Percentiles rank a stretch among this genome's conserved stretches.
Evolutionary conservation across 2,329 filamentous ascomycete species (phyloP).

Genomic region (Cordyceps cateniannulata): DNA sequence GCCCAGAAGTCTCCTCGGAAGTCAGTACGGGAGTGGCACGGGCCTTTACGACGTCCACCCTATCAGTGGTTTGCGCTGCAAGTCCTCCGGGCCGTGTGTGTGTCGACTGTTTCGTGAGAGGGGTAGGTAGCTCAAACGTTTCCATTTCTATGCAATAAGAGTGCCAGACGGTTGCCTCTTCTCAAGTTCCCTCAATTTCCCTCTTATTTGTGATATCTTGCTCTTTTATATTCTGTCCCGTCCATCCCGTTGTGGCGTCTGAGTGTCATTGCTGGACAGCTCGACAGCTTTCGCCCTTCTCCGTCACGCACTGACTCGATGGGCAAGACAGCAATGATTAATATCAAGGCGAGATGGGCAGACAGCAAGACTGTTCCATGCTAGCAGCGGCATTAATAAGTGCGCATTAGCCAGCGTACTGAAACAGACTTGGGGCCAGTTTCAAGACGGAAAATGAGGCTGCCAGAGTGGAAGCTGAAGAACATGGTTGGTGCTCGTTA

Average conservation of each 20-base stretch:
- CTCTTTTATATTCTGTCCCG: background rate
- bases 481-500: background rate
- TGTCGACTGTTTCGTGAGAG: background rate
- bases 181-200: background rate
- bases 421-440: constrained; percentile 1
- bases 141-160: background rate
- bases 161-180: background rate
- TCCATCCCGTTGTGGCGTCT: background rate
- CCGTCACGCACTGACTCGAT: background rate
- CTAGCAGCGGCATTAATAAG: background rate
- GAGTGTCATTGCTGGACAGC: background rate
- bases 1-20: too few species aligned
- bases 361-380: background rate
- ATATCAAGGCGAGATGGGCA: background rate
- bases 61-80: too few species aligned
- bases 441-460: background rate
- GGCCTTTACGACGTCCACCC: background rate
- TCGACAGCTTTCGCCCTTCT: background rate
- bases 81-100: too few species aligned
- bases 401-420: background rate
- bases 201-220: background rate
- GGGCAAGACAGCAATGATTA: background rate
- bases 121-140: background rate
- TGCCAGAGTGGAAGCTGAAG: background rate
- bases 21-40: background rate